A percentile compares a stretch with the other conserved stretches of the same genome.
These are phyloP conservation scores for Mortierella alpina DNA, from an alignment of 192 early-diverging fungal species.

Conservation along the genomic window DNA sequence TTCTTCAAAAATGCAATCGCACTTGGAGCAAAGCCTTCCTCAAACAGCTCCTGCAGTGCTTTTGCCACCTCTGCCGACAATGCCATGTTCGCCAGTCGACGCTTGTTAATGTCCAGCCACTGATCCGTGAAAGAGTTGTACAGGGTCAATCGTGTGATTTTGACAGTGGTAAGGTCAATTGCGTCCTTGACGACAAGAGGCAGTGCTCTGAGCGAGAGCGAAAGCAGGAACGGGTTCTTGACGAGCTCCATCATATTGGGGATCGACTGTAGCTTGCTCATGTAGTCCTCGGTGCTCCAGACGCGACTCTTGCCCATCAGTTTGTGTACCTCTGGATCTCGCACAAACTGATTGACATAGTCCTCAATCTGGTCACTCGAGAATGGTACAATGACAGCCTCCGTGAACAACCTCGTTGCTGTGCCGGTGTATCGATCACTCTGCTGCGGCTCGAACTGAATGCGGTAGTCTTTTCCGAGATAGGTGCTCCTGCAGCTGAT, in stretches of 20 bases:
- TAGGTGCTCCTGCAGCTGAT: slow-evolving; percentile 14
- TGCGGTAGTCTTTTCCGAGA: background rate
- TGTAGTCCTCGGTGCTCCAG: background rate
- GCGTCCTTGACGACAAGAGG: background rate
- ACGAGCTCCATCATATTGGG: slow-evolving; percentile 4
- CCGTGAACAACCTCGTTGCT: background rate
- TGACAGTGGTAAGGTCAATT: background rate
- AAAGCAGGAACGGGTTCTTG: slow-evolving; percentile 7
- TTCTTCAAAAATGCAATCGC: slow-evolving; percentile 4
- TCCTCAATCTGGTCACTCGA: background rate
- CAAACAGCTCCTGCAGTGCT: background rate
- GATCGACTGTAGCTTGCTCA: background rate
- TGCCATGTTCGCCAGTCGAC: background rate
- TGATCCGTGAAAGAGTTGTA: background rate
- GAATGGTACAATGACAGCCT: slow-evolving; percentile 10
- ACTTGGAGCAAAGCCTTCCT: background rate
- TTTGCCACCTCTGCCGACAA: background rate
- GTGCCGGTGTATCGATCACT: background rate
- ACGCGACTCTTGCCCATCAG: too few relatives aligned
- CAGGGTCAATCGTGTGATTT: background rate
- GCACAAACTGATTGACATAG: slow-evolving; percentile 5
- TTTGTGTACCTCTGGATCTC: background rate
- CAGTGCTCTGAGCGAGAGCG: background rate
- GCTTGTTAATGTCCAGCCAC: background rate
- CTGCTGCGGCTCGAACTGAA: background rate